These are phyloP conservation scores for Babesia divergens DNA, from an alignment of 169 alveolate genomes.

Conservation along the genomic window DNA sequence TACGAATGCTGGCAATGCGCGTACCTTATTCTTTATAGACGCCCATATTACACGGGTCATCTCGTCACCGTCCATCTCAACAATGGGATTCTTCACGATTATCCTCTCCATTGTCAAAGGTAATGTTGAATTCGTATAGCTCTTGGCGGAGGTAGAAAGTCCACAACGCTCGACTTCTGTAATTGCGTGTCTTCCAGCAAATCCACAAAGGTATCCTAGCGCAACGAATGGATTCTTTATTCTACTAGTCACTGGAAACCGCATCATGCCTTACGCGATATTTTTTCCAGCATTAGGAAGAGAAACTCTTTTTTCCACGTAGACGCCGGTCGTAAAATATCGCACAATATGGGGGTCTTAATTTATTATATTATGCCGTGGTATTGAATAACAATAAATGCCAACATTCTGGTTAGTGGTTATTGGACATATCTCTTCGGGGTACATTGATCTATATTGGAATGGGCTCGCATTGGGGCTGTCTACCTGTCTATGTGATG, in stretches of 20 bases:
- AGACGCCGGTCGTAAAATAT: no score
- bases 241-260: background rate
- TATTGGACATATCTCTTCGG: no score
- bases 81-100: slow-evolving; percentile 86
- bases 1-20: background rate
- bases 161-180: background rate
- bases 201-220: slow-evolving; percentile 28
- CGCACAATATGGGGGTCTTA: no score
- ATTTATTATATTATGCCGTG: no score
- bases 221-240: slow-evolving; percentile 34
- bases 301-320: no score
- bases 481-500: no score
- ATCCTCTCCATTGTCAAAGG: slow-evolving; percentile 48
- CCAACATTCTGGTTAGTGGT: no score
- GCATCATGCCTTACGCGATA: no score
- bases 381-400: no score
- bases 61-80: slow-evolving; percentile 94
- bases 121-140: background rate
- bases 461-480: no score
- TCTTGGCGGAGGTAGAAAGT: background rate
- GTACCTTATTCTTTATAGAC: slow-evolving; percentile 83
- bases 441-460: no score
- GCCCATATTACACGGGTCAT: slow-evolving; percentile 93
- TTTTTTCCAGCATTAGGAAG: no score
- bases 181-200: background rate